Conservation (phyloP, 495 filamentous ascomycete genomes). For the Letharia lupina region DNA sequence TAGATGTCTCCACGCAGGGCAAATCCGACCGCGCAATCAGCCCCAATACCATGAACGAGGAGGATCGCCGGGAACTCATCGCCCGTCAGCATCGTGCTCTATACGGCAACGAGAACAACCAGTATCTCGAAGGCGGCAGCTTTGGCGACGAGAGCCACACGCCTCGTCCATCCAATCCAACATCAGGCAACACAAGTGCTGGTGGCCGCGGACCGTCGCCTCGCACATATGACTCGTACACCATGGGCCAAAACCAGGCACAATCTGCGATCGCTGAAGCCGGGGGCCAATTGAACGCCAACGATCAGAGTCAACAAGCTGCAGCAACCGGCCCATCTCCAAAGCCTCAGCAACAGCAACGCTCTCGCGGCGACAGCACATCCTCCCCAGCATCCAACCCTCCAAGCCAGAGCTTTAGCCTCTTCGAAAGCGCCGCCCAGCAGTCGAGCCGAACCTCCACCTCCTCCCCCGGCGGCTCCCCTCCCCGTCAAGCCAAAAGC, state of each 20-base stretch:
- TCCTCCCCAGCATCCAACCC: constrained; percentile 70
- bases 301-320: constrained; percentile 15
- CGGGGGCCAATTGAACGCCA: constrained; percentile 29
- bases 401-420: constrained; percentile 47
- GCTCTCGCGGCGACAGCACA: constrained; percentile 79
- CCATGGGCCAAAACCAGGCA: constrained; percentile 38
- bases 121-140: constrained; percentile 49
- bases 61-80: constrained; percentile 91
- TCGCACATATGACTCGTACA: constrained; percentile 55
- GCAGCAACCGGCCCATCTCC: constrained; percentile 29
- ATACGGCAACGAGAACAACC: constrained; percentile 66
- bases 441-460: constrained; percentile 79
- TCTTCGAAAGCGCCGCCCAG: constrained; percentile 61
- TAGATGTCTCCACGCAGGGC: constrained; percentile 67
- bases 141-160: constrained; percentile 55
- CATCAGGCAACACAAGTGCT: constrained; percentile 45
- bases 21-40: constrained; percentile 90
- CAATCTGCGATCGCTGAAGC: constrained; percentile 34
- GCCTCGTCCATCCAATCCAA: constrained; percentile 50
- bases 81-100: constrained; percentile 88
- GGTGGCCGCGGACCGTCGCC: constrained; percentile 50
- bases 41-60: constrained; percentile 85
- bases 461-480: constrained; percentile 84
- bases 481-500: constrained; percentile 58
- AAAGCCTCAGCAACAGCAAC: constrained; percentile 45